These are phyloP conservation scores for Fomitiporia mediterranea DNA, from an alignment of 1,284 basidiomycete genomes.

Conservation along the genomic window DNA sequence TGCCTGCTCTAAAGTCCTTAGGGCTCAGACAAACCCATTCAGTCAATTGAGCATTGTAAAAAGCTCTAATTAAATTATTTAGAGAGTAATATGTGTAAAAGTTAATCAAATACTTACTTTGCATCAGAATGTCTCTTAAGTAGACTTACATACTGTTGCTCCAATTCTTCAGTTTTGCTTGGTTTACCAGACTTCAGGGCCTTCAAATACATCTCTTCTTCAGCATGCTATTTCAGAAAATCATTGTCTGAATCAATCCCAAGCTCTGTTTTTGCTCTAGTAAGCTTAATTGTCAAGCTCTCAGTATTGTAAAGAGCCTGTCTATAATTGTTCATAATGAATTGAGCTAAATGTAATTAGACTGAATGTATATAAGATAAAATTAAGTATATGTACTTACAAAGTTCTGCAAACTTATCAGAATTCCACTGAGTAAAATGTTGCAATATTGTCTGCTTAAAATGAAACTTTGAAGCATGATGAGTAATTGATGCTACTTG, in stretches of 20 bases:
- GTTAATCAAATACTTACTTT: slow-evolving; percentile 3
- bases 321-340: not conserved
- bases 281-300: not conserved
- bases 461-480: slow-evolving; percentile 29
- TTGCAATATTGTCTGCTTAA: slow-evolving; percentile 26
- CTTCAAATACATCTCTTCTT: slow-evolving; percentile 1
- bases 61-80: no score
- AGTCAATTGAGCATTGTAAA: not conserved
- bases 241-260: not conserved
- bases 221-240: slow-evolving; percentile 2
- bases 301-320: not conserved
- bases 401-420: slow-evolving; percentile 28
- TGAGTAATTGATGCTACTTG: slow-evolving; percentile 26
- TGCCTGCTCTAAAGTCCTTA: not conserved
- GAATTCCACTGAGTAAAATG: slow-evolving; percentile 29
- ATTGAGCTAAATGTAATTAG: not conserved
- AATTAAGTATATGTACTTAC: slow-evolving; percentile 20
- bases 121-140: not conserved
- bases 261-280: not conserved
- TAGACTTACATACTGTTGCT: not conserved
- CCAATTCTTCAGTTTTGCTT: not conserved
- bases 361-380: not conserved
- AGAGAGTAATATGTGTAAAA: no score
- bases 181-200: not conserved
- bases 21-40: not conserved